Percentiles rank a stretch among this genome's conserved stretches.
These are phyloP conservation scores for Sporothrix euskadiensis DNA, from an alignment of 2,329 filamentous ascomycete species.

Conservation along the genomic window DNA sequence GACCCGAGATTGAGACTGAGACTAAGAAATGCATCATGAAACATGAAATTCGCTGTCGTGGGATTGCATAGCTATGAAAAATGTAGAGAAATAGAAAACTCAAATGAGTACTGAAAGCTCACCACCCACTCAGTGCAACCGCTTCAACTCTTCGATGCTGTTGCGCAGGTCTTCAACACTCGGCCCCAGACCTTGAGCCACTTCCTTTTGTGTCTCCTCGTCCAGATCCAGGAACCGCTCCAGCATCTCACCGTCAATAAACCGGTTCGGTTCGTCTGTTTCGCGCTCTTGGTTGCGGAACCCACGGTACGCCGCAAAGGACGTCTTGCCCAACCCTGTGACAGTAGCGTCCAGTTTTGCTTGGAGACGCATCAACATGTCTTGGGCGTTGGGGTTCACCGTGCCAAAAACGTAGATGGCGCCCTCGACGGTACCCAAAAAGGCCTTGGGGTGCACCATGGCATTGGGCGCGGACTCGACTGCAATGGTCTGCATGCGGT, in stretches of 20 bases:
- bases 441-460: constrained; percentile 76
- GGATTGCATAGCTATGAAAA: background rate
- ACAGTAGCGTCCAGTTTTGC: constrained; percentile 66
- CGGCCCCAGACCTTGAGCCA: constrained; percentile 58
- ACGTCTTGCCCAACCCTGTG: constrained; percentile 68
- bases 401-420: constrained; percentile 86
- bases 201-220: constrained; percentile 55
- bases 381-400: constrained; percentile 70
- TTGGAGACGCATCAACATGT: constrained; percentile 82
- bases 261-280: constrained; percentile 75
- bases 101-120: background rate
- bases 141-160: constrained; percentile 62
- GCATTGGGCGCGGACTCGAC: constrained; percentile 65
- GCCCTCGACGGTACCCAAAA: constrained; percentile 88
- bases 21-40: background rate
- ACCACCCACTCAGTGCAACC: constrained; percentile 49
- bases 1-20: background rate
- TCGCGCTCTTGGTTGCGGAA: constrained; percentile 73
- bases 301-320: constrained; percentile 78
- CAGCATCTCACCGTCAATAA: constrained; percentile 89
- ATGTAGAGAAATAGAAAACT: background rate
- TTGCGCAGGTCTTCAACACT: constrained; percentile 64
- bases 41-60: background rate
- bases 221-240: constrained; percentile 78
- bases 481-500: constrained; percentile 74